These are phyloP conservation scores for Clavispora vitiphila DNA, from an alignment of 805 yeast species.

Conservation along the genomic window DNA sequence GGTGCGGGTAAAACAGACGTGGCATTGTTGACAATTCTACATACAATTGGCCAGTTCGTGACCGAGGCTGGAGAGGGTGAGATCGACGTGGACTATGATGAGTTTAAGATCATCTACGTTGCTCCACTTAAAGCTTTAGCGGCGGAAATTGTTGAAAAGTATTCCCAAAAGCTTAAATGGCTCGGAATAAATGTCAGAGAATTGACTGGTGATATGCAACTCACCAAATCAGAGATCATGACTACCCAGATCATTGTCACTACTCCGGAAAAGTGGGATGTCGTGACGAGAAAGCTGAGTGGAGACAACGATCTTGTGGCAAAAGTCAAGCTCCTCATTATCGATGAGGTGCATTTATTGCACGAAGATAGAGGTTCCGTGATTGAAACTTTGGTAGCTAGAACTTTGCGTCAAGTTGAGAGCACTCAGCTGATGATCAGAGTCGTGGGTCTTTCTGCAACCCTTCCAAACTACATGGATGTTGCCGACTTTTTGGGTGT, in stretches of 20 bases:
- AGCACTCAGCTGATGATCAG: constrained; percentile 63
- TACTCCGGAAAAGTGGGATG: constrained; percentile 95
- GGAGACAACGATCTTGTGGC: constrained; percentile 50
- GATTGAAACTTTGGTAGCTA: constrained; percentile 69
- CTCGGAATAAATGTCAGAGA: constrained; percentile 83
- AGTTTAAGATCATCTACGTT: constrained; percentile 85
- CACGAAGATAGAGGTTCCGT: constrained; percentile 99
- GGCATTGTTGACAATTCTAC: constrained; percentile 28
- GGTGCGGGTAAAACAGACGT: constrained; percentile 21
- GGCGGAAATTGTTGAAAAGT: constrained; percentile 93
- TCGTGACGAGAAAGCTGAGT: constrained; percentile 86
- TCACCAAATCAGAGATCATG: constrained; percentile 71
- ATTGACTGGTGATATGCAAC: constrained; percentile 93
- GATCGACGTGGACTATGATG: constrained; percentile 70
- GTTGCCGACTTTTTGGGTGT: constrained; percentile 95
- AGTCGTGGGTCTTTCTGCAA: constrained; percentile 18
- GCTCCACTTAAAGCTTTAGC: constrained; percentile 94
- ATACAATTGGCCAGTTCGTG: constrained; percentile 69
- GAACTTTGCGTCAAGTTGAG: constrained; percentile 91
- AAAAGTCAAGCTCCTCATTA: constrained; percentile 79
- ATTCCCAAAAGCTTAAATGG: constrained; percentile 72
- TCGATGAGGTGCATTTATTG: constrained; percentile 93
- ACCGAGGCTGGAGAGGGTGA: constrained; percentile 44
- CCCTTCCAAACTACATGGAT: constrained; percentile 17
- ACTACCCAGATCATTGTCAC: constrained; percentile 87